Evolutionary conservation across 2,329 filamentous ascomycete species (phyloP).

Genomic region (Alternaria alternata): DNA sequence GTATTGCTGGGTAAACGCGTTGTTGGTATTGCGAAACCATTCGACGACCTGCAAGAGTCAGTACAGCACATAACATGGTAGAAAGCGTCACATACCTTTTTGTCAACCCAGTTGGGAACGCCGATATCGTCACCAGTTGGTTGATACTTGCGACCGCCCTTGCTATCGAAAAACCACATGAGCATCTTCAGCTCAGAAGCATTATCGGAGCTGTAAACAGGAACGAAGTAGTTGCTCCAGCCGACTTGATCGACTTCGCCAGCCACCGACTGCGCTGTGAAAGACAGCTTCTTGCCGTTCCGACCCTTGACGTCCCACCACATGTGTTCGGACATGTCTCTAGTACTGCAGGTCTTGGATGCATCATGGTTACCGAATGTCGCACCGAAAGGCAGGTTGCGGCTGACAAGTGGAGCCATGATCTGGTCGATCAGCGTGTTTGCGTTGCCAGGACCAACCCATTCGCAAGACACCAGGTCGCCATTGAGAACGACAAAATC

Average conservation of each 20-base stretch:
- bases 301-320: constrained; percentile 57
- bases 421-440: constrained; percentile 35
- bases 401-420: constrained; percentile 59
- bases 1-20: constrained; percentile 34
- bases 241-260: constrained; percentile 46
- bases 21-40: constrained; percentile 36
- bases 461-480: constrained; percentile 74
- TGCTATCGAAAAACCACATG: constrained; percentile 75
- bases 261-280: constrained; percentile 56
- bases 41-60: constrained; percentile 32
- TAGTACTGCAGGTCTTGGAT: constrained; percentile 36
- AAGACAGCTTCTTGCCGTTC: constrained; percentile 52
- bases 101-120: constrained; percentile 29
- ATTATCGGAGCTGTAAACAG: constrained; percentile 56
- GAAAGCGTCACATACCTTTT: constrained; percentile 23
- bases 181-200: constrained; percentile 54
- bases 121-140: constrained; percentile 23
- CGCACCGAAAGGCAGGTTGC: constrained; percentile 68
- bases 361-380: constrained; percentile 76
- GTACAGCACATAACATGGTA: background rate
- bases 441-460: constrained; percentile 25
- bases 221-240: constrained; percentile 63
- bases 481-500: constrained; percentile 74
- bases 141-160: constrained; percentile 35
- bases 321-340: constrained; percentile 35